These are phyloP conservation scores for Picea abies DNA, from an alignment of 83 land plant species.

Conservation along the genomic window DNA sequence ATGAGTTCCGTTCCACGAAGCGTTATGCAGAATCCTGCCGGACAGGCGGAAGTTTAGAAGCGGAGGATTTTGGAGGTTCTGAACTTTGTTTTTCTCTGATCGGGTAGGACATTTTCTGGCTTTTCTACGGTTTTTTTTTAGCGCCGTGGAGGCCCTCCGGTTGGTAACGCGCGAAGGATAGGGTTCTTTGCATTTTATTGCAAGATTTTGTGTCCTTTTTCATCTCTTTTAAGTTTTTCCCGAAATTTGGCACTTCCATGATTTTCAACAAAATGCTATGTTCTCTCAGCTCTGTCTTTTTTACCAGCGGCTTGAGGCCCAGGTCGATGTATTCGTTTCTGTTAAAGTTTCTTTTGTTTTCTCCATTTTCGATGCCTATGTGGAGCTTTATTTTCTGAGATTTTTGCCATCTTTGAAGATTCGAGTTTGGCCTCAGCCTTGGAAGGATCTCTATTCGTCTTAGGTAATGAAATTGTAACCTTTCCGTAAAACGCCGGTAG, in stretches of 20 bases:
- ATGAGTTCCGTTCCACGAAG: not conserved
- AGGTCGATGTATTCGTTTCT: not conserved
- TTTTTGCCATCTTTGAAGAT: not conserved
- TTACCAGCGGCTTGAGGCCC: not conserved
- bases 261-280: too few species aligned
- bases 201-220: too few species aligned
- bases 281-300: not conserved
- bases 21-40: not conserved
- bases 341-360: not conserved
- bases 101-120: not conserved
- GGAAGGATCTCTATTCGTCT: not conserved
- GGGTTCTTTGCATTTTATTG: not conserved
- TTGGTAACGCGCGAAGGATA: not conserved
- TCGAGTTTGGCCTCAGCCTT: not conserved
- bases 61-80: slow-evolving; percentile 13
- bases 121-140: not conserved
- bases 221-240: not conserved
- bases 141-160: not conserved
- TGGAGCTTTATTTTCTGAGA: not conserved
- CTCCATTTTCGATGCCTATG: not conserved
- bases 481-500: not conserved
- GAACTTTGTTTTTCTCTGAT: not conserved
- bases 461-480: not conserved
- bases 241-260: not conserved
- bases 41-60: not conserved